These are phyloP conservation scores for Wickerhamiella nectarea DNA, from an alignment of 805 yeast genomes.

Conservation along the genomic window DNA sequence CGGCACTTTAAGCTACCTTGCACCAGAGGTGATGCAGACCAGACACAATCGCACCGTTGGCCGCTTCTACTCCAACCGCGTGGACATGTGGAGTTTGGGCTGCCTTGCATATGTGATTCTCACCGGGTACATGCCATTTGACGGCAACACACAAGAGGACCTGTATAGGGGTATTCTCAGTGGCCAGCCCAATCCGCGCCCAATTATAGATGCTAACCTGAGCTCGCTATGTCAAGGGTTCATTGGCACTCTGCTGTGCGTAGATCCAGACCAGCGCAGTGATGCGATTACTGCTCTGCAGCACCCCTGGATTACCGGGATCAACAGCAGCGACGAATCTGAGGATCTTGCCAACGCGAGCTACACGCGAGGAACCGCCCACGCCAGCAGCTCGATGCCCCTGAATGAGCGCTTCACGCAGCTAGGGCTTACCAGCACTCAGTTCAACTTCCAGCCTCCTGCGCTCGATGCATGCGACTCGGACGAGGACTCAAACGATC, in stretches of 20 bases:
- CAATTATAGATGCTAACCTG: conserved; percentile 47
- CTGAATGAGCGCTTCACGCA: neutral
- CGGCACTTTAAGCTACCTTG: conserved; percentile 92
- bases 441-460: conserved; percentile 1
- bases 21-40: conserved; percentile 72
- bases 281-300: conserved; percentile 62
- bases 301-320: conserved; percentile 62
- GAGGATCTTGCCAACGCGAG: conserved; percentile 15
- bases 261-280: conserved; percentile 58
- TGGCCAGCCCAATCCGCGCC: conserved; percentile 62
- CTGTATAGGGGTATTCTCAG: conserved; percentile 59
- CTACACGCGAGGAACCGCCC: conserved; percentile 10
- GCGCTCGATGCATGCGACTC: conserved; percentile 3
- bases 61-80: conserved; percentile 56
- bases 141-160: conserved; percentile 81
- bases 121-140: conserved; percentile 89
- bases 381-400: conserved; percentile 2
- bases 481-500: conserved; percentile 2
- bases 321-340: neutral
- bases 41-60: conserved; percentile 15
- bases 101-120: conserved; percentile 83
- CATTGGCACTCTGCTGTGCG: conserved; percentile 54
- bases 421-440: neutral
- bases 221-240: conserved; percentile 62
- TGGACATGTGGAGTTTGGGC: conserved; percentile 97